A percentile compares a stretch with the other conserved stretches of the same genome.
These are phyloP conservation scores for Vaccinium myrtillus DNA, from an alignment of 148 eudicot species.

Conservation along the genomic window DNA sequence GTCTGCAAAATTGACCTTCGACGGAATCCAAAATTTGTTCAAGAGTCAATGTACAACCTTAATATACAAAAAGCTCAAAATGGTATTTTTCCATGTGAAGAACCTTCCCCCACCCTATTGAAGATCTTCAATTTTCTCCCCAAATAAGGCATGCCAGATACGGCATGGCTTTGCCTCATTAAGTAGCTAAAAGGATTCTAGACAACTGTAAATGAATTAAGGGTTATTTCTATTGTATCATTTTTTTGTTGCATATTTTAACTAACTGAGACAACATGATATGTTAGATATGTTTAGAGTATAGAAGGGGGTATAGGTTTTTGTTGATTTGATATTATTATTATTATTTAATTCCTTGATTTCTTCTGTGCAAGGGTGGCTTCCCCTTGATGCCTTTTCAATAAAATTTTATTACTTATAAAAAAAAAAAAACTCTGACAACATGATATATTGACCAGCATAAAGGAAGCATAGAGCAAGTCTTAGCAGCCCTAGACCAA, in stretches of 20 bases:
- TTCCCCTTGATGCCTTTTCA: no score
- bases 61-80: not conserved
- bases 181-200: not conserved
- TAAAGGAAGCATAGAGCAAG: not conserved
- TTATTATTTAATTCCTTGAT: no score
- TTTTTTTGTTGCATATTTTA: not conserved
- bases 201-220: not conserved
- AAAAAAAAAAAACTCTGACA: not conserved
- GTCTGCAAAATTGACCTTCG: not conserved
- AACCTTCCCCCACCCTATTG: not conserved
- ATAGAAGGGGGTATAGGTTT: no score
- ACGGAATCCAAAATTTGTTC: not conserved
- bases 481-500: not conserved
- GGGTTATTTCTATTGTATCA: not conserved
- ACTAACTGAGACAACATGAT: no score
- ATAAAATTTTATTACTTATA: no score
- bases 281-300: no score
- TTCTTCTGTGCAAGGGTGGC: no score
- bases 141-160: slow-evolving; percentile 1
- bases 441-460: not conserved
- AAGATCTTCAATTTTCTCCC: slow-evolving; percentile 6
- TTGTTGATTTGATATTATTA: no score
- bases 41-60: not conserved
- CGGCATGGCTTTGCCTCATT: not conserved
- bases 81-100: not conserved